Percentiles rank a stretch among this genome's conserved stretches.
These are phyloP conservation scores for Thalassiosira hispida DNA, from an alignment of 352 stramenopile genomes.

Conservation along the genomic window DNA sequence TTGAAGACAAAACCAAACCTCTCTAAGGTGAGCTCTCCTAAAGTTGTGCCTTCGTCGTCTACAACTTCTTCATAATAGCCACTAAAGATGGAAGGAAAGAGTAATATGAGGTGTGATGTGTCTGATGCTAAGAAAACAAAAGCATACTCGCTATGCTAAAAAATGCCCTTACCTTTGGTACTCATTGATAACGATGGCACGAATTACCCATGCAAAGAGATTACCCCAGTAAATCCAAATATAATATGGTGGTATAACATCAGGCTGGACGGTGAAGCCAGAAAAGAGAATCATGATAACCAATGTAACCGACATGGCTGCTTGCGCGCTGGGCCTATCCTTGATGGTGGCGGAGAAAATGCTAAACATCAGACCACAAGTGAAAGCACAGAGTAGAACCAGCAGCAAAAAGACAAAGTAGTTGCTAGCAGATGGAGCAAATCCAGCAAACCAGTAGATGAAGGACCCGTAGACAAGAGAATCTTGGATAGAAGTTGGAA, in stretches of 20 bases:
- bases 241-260: slow-evolving; percentile 49
- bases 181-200: slow-evolving; percentile 67
- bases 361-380: slow-evolving; percentile 60
- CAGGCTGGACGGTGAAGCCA: slow-evolving; percentile 67
- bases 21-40: slow-evolving; percentile 58
- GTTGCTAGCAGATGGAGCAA: slow-evolving; percentile 58
- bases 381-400: slow-evolving; percentile 50
- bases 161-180: slow-evolving; percentile 45
- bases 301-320: slow-evolving; percentile 57
- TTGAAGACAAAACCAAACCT: slow-evolving; percentile 63
- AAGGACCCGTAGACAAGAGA: slow-evolving; percentile 69
- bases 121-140: no score
- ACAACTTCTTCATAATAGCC: slow-evolving; percentile 51
- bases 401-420: slow-evolving; percentile 77
- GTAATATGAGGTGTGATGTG: no score
- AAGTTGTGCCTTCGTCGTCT: slow-evolving; percentile 38
- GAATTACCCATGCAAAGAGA: slow-evolving; percentile 65
- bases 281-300: slow-evolving; percentile 65
- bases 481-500: slow-evolving; percentile 73
- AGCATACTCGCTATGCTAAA: no score
- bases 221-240: slow-evolving; percentile 78
- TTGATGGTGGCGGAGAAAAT: slow-evolving; percentile 70
- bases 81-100: no score
- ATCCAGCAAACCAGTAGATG: slow-evolving; percentile 78
- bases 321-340: slow-evolving; percentile 53